Conservation (phyloP, 805 yeast species). For the Grigorovia jiainica region DNA sequence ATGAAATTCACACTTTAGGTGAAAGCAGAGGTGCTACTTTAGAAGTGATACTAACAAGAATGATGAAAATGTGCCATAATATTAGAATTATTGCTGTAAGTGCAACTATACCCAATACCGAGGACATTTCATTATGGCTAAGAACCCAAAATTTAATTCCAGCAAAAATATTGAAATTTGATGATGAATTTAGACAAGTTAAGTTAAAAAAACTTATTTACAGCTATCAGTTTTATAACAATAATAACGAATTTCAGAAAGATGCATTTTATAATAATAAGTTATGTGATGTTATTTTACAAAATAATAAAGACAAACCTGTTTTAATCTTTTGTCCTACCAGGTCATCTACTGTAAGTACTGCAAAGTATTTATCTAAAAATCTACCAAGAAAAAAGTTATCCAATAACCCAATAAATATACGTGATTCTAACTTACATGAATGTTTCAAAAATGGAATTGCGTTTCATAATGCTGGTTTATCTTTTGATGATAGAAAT, state of each 20-base stretch:
- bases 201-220: conserved; percentile 33
- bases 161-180: conserved; percentile 35
- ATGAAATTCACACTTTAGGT: conserved; percentile 39
- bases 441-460: conserved; percentile 30
- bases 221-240: conserved; percentile 31
- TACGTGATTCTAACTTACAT: conserved; percentile 8
- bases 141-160: conserved; percentile 13
- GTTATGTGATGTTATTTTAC: conserved; percentile 31
- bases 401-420: neutral
- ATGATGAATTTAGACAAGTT: conserved; percentile 41
- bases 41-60: conserved; percentile 40
- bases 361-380: conserved; percentile 35
- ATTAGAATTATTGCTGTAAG: conserved; percentile 40
- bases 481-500: conserved; percentile 37
- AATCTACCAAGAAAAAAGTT: conserved; percentile 4
- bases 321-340: conserved; percentile 46
- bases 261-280: conserved; percentile 37
- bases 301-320: conserved; percentile 35
- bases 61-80: conserved; percentile 31
- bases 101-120: conserved; percentile 45
- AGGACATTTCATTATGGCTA: conserved; percentile 40
- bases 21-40: conserved; percentile 41
- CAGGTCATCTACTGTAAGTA: conserved; percentile 36
- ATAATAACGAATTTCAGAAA: conserved; percentile 38
- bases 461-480: conserved; percentile 53